phyloP scores from a whole-genome alignment of 2,329 filamentous ascomycete species.

The Xylaria sp. region DNA sequence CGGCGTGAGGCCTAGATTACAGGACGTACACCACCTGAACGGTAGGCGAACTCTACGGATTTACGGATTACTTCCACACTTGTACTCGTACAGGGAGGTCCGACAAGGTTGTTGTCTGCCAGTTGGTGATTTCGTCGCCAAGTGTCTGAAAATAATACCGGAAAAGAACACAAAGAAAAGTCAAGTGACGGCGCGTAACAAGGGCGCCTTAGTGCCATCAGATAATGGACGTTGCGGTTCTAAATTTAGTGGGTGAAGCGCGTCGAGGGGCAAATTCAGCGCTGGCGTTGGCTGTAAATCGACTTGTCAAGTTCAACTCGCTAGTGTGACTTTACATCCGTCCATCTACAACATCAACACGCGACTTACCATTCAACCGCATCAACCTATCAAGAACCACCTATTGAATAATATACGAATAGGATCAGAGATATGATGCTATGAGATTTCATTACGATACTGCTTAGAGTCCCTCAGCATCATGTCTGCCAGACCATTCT shows the following conservation, averaged over 20 bases:
- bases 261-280: constrained; percentile 25
- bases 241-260: not conserved
- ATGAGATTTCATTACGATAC: not conserved
- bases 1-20: no score
- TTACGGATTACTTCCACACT: not conserved
- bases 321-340: not conserved
- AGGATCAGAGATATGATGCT: not conserved
- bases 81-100: not conserved
- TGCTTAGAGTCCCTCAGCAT: constrained; percentile 1
- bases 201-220: constrained; percentile 7
- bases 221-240: not conserved
- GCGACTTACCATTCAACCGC: no score
- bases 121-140: not conserved
- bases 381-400: not conserved
- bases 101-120: not conserved
- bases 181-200: constrained; percentile 29
- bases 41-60: no score
- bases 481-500: constrained; percentile 24
- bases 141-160: not conserved
- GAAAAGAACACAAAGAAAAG: not conserved
- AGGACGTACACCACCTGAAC: no score
- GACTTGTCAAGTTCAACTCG: not conserved
- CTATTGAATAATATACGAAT: no score
- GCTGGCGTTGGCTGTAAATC: not conserved
- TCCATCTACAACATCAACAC: no score